These are phyloP conservation scores for Cryptococcus amylolentus DNA, from an alignment of 1,284 basidiomycete genomes.

Conservation along the genomic window DNA sequence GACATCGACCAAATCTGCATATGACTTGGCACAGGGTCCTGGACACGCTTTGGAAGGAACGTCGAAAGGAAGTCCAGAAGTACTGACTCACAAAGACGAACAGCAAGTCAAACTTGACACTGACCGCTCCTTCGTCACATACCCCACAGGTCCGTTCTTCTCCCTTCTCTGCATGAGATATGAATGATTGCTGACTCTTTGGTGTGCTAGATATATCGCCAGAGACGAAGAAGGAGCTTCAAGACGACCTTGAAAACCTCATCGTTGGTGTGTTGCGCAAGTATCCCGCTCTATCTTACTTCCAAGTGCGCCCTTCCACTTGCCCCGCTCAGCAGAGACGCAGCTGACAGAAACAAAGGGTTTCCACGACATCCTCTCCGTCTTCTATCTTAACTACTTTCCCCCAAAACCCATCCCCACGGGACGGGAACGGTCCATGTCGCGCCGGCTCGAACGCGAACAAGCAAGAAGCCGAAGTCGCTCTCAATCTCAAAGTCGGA, in stretches of 20 bases:
- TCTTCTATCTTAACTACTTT: slow-evolving; percentile 72
- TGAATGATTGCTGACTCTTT: neutral
- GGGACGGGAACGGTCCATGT: slow-evolving; percentile 8
- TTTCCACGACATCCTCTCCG: slow-evolving; percentile 87
- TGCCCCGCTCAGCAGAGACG: neutral
- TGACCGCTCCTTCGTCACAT: slow-evolving; percentile 81
- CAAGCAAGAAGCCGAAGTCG: neutral
- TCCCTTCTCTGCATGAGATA: neutral
- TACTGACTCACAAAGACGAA: slow-evolving; percentile 65
- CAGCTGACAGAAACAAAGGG: slow-evolving; percentile 56
- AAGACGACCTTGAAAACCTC: slow-evolving; percentile 68
- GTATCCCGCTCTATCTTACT: slow-evolving; percentile 73
- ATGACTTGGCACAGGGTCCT: too few relatives aligned
- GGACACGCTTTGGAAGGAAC: too few relatives aligned
- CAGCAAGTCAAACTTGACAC: slow-evolving; percentile 80
- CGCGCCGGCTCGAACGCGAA: neutral
- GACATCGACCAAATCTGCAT: too few relatives aligned
- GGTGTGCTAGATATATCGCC: slow-evolving; percentile 19
- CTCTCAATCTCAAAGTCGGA: neutral
- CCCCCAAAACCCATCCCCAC: slow-evolving; percentile 9
- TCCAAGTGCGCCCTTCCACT: slow-evolving; percentile 60
- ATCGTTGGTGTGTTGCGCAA: slow-evolving; percentile 70
- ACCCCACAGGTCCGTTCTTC: slow-evolving; percentile 65
- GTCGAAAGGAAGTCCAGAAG: too few relatives aligned
- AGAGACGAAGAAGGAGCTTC: slow-evolving; percentile 54